Evolutionary conservation across 257 asterid species (phyloP), one percentile per base, ranked within the genome.

Genomic region (Penstemon newberryi): DNA sequence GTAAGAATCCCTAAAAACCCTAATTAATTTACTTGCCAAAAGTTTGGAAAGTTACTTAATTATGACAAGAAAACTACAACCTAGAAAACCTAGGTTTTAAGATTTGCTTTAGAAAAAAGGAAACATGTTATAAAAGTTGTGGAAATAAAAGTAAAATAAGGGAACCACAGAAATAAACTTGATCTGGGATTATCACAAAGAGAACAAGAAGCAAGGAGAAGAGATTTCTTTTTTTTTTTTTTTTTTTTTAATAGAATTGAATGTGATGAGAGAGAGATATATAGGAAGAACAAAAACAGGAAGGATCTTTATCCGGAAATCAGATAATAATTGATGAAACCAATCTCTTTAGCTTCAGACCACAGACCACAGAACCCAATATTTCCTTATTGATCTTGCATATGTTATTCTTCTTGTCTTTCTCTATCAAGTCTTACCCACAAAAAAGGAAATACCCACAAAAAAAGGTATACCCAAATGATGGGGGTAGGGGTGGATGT

Each of bases 301-400:
- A 74, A 67, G 79, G 72, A 73, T 71, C 76, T 73, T 55, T 66
- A 9, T 57, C 38, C 53, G 1, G 11, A 49, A 43, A 53, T 61
- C 67, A 40, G 77, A 36, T 66, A 73, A 13, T 19, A 51, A 70
- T 52, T 61, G 89, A 84, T 73, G 74, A 71, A 59, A 73, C 60
- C 41, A n/a, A 74, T 44, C 70, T 72, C 86, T 83, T 83, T 79
- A 77, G 82, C 83, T 85, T 62, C 37, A 57, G 83, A 75, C 92
- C 92, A 63, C 37, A 57, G 83, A 75, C 92, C 92, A 63, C 79
- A 77, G 68, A 81, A 68, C 63, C 60, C 62, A 72, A 65, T 43
- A 73, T 76, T 83, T 76, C 81, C 87, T 58, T 74, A 67, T 83
- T 70, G 70, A 77, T 77, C 78, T 51, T 65, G 36, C 33, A 12